Evolutionary conservation across 768 basidiomycete species (phyloP), one percentile per base, ranked within the genome.

Genomic region (Hemileccinum impolitum): DNA sequence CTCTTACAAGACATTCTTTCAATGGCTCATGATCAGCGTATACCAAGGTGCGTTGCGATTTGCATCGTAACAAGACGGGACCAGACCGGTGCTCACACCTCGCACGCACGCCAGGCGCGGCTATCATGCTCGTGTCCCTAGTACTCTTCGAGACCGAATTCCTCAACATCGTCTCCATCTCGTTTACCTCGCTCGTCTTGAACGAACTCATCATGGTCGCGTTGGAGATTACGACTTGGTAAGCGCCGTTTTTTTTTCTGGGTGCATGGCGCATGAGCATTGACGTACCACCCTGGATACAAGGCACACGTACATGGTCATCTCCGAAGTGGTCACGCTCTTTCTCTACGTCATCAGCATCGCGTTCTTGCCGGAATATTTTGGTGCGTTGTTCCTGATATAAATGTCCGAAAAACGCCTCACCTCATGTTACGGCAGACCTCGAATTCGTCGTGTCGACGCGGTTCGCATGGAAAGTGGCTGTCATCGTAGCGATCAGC

Each of bases 131-230:
- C 62, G 83, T 95, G 75, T 96, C 92, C 1, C 82, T 99, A 18
- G 80, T 95, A 8, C 79, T 99, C 1, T 99, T 98, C 67, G 96
- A 99, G 70, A 94, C 81, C 45, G 94, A 99, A 62, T 98, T 98
- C 69, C 69, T 98, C 57, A 96, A 98, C 64, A 97, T 99, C 52
- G 96, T 99, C 26, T 87, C 95, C 17, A 99, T 98, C 57, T 98
- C 96, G 1, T 99, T 96, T 66, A 96, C 94, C 1, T 91, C 96
- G 1, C 75, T 98, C 48, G 82, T 99, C 55, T 74, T 98, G 25
- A 99, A 99, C 64, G 96, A 98, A 65, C 81, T 99, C 43, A 93
- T 98, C 70, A 99, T 98, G 96, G 96, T 98, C 39, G 94, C 94
- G 2, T 69, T 98, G 57, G 94, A 98, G 70, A 94, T 98, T 51